Evolutionary conservation across 2,329 filamentous ascomycete genomes (phyloP).

Genomic region (Pyrenophora seminiperda): DNA sequence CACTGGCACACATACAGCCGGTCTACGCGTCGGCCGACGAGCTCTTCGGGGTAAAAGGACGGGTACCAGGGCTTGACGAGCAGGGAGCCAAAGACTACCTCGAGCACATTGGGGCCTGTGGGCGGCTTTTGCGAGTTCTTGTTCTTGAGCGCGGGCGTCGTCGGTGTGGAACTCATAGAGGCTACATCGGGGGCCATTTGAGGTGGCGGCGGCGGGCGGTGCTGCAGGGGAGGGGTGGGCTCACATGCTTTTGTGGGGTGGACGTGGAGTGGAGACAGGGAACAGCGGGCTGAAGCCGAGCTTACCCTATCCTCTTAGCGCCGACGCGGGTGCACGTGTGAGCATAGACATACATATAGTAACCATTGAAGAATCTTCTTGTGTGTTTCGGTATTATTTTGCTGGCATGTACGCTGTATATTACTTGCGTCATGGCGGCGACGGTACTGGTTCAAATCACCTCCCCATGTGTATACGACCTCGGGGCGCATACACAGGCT

Average conservation of each 20-base stretch:
- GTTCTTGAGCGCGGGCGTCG: constrained; percentile 15
- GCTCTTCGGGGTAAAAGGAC: constrained; percentile 80
- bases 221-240: constrained; percentile 1
- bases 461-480: too few relatives aligned
- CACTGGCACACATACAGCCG: constrained; percentile 83
- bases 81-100: constrained; percentile 82
- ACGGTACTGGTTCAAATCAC: too few relatives aligned
- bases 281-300: background rate
- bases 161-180: constrained; percentile 24
- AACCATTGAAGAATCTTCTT: background rate
- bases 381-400: background rate
- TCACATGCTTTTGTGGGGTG: constrained; percentile 11
- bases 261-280: constrained; percentile 1
- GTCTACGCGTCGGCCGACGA: constrained; percentile 52
- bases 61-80: constrained; percentile 92
- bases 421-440: too few relatives aligned
- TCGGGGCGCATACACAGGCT: too few relatives aligned
- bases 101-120: constrained; percentile 77
- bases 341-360: background rate
- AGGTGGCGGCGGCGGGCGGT: constrained; percentile 11
- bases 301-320: constrained; percentile 1
- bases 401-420: too few relatives aligned
- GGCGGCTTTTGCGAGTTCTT: constrained; percentile 25
- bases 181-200: constrained; percentile 35
- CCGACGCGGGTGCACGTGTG: constrained; percentile 8